phyloP scores from a whole-genome alignment of 2,329 filamentous ascomycete species.

The Fusarium musae region DNA sequence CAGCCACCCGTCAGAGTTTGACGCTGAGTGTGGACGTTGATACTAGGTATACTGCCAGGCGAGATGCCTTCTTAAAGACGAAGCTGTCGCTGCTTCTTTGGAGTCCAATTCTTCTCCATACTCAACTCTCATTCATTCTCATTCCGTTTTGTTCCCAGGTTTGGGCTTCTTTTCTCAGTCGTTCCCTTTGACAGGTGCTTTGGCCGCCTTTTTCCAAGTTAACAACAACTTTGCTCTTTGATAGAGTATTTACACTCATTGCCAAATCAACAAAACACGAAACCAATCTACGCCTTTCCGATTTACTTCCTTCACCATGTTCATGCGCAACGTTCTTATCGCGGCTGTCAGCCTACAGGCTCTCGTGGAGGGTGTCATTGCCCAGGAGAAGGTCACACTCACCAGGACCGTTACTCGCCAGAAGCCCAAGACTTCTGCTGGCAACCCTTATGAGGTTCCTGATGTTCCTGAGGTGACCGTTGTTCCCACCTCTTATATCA shows the following conservation, averaged over 20 bases:
- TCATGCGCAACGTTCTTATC: conserved; percentile 37
- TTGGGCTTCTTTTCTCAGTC: conserved; percentile 43
- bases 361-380: conserved; percentile 35
- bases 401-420: conserved; percentile 26
- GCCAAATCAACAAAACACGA: conserved; percentile 37
- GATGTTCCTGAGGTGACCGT: conserved; percentile 26
- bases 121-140: conserved; percentile 33
- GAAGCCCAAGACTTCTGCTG: conserved; percentile 22
- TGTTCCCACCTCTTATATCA: conserved; percentile 33
- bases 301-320: conserved; percentile 35
- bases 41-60: neutral
- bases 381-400: conserved; percentile 33
- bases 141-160: conserved; percentile 39
- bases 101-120: conserved; percentile 24
- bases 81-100: conserved; percentile 23
- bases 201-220: conserved; percentile 41
- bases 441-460: conserved; percentile 17
- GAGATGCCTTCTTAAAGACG: conserved; percentile 32
- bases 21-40: conserved; percentile 11
- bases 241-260: conserved; percentile 43
- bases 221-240: conserved; percentile 41
- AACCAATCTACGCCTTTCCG: conserved; percentile 2
- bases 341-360: conserved; percentile 41
- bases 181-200: conserved; percentile 44
- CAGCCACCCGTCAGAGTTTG: conserved; percentile 25